Percentiles rank a stretch among this genome's conserved stretches.
These are phyloP conservation scores for Patellaria atrata DNA, from an alignment of 495 filamentous ascomycete species.

Conservation along the genomic window DNA sequence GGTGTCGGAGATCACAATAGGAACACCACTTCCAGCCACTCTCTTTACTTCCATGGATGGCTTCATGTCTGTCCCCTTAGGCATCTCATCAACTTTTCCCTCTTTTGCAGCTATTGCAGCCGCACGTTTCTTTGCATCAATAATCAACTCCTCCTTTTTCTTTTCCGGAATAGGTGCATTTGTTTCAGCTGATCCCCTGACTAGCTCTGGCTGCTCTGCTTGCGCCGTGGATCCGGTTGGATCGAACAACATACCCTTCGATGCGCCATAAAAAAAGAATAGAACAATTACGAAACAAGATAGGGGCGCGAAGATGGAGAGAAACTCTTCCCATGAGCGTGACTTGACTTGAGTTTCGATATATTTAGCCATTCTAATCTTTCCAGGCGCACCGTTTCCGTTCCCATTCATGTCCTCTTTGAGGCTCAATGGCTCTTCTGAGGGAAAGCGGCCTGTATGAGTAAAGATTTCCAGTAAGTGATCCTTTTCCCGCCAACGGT, in stretches of 20 bases:
- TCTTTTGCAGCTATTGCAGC: too few relatives aligned
- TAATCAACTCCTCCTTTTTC: too few relatives aligned
- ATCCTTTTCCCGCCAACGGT: slow-evolving; percentile 32
- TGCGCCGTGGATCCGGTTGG: too few relatives aligned
- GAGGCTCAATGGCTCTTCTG: slow-evolving; percentile 22
- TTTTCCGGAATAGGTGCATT: too few relatives aligned
- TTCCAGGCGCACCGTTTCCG: slow-evolving; percentile 5
- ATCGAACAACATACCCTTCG: slow-evolving; percentile 2
- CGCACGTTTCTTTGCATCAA: too few relatives aligned
- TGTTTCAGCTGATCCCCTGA: too few relatives aligned
- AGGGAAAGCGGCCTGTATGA: slow-evolving; percentile 24
- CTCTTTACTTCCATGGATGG: too few relatives aligned
- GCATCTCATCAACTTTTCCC: too few relatives aligned
- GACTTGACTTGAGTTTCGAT: slow-evolving; percentile 27
- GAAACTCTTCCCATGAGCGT: slow-evolving; percentile 27
- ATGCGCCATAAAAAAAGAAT: slow-evolving; percentile 20
- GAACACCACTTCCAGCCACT: too few relatives aligned
- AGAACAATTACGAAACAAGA: slow-evolving; percentile 23
- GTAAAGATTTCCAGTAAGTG: slow-evolving; percentile 28
- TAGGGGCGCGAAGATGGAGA: slow-evolving; percentile 29
- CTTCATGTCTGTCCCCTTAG: too few relatives aligned
- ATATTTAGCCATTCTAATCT: slow-evolving; percentile 7
- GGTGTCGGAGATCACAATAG: too few relatives aligned
- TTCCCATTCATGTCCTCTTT: slow-evolving; percentile 12
- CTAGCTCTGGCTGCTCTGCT: too few relatives aligned